These are phyloP conservation scores for Debaryomyces prosopidis DNA, from an alignment of 805 yeast genomes.

Conservation along the genomic window DNA sequence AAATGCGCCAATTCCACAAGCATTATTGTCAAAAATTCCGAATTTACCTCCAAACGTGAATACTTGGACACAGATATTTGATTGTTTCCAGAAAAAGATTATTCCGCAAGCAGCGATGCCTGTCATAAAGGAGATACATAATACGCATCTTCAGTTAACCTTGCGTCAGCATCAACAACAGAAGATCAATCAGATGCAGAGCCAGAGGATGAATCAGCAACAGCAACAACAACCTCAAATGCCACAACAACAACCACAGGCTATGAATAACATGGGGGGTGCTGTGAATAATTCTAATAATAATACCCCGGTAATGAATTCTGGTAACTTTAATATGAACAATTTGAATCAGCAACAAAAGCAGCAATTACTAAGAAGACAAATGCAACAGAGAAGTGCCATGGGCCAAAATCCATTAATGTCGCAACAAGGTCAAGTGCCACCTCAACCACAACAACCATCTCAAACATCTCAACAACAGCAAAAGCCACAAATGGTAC, in stretches of 20 bases:
- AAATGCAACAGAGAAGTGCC: slow-evolving; percentile 26
- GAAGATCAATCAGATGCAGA: slow-evolving; percentile 26
- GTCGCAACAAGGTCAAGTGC: slow-evolving; percentile 26
- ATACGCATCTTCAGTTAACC: slow-evolving; percentile 61
- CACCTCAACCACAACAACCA: slow-evolving; percentile 29
- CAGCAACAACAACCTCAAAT: slow-evolving; percentile 15
- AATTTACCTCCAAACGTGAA: slow-evolving; percentile 74
- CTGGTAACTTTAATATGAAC: slow-evolving; percentile 18
- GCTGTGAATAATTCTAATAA: slow-evolving; percentile 10
- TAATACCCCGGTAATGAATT: slow-evolving; percentile 14
- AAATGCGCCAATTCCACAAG: slow-evolving; percentile 70
- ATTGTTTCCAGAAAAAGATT: slow-evolving; percentile 56
- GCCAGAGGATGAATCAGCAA: slow-evolving; percentile 11
- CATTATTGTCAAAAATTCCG: slow-evolving; percentile 65
- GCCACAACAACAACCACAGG: slow-evolving; percentile 11
- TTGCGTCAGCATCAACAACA: slow-evolving; percentile 51
- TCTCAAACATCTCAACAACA: slow-evolving; percentile 24
- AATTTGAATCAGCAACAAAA: slow-evolving; percentile 37
- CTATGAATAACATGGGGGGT: not conserved
- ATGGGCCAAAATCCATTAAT: slow-evolving; percentile 17
- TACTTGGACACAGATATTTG: slow-evolving; percentile 80
- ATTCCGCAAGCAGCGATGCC: slow-evolving; percentile 60
- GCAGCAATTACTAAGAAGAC: slow-evolving; percentile 38
- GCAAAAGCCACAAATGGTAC: slow-evolving; percentile 7
- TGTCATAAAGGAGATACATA: slow-evolving; percentile 64